A percentile compares a stretch with the other conserved stretches of the same genome.
Conservation (phyloP, 768 basidiomycete genomes). For the Leccinellum luteum region DNA sequence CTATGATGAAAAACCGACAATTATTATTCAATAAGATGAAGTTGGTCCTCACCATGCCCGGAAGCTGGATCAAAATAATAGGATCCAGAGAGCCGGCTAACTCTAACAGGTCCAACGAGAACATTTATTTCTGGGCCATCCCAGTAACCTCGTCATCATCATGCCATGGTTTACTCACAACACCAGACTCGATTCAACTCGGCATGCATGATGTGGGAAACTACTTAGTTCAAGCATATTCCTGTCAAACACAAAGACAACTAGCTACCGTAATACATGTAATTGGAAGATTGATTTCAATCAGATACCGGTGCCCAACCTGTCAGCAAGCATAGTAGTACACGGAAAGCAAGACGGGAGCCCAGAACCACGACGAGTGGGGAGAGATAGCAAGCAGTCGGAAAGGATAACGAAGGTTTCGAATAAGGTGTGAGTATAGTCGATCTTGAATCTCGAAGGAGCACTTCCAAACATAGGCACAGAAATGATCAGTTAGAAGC, state of each 20-base stretch:
- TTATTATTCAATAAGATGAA: background rate
- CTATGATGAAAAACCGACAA: background rate
- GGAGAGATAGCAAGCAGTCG: background rate
- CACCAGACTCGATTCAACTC: background rate
- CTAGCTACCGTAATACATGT: background rate
- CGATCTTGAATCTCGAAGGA: background rate
- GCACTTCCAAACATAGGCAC: background rate
- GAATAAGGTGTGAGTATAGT: background rate
- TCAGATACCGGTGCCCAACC: background rate
- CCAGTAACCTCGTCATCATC: background rate
- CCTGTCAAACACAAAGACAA: background rate
- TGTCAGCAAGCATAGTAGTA: background rate
- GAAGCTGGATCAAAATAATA: too few relatives aligned
- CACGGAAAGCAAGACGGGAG: background rate
- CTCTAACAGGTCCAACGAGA: too few relatives aligned
- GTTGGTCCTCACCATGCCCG: background rate
- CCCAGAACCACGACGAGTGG: background rate
- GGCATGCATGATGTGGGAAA: background rate
- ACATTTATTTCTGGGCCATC: background rate
- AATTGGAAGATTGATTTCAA: too few relatives aligned
- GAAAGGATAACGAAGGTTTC: background rate
- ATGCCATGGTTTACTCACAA: background rate
- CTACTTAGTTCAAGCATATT: background rate
- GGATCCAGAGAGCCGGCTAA: too few relatives aligned
- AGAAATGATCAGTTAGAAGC: constrained; percentile 8